Base-by-base conservation (phyloP, 306 rosid species). In the Phaseolus lunatus region DNA sequence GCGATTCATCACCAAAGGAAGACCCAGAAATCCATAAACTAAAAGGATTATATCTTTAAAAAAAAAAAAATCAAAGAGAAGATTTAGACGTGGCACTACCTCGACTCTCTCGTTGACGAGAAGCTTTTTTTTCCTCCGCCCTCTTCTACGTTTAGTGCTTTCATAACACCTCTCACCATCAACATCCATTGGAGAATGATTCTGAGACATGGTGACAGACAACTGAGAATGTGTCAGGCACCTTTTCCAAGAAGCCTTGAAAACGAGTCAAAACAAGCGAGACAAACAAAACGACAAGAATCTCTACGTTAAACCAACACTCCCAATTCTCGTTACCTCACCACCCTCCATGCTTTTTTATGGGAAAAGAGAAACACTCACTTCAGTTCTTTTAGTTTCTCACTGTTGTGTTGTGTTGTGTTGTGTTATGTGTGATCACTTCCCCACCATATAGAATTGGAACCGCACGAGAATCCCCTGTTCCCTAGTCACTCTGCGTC, bases 91-190 rank as follows among this genome's bases (percentile, higher is more conserved):
- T 22, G 22, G 4, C 76, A 58, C 80, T 86, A 86, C 89, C 89
- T 86, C 89, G 1, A 86, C 87, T 47, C 64, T 83, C 5, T 83
- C 77, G 31, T 83, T 48, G 26, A 86, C 53, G 20, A 27, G 20
- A 64, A 86, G 83, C n/a, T 77, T 83, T 50, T 7, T 76, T 9
- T 48, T 73, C 23, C 0, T 16, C 3, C 4, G 50, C 13, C 57
- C 73, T 83, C 81, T 69, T 61, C 49, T 80, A 5, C 81, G 68
- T 35, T 68, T 83, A 9, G 33, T 70, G 50, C 9, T 53, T 23
- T 20, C 49, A 7, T 0, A 4, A 31, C 26, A 15, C 48, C 56
- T 70, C 7, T 45, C 73, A 7, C 16, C 85, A 3, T 67, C 79
- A 41, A 66, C 49, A 50, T 78, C 85, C 89, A 86, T 86, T 63